A percentile compares a stretch with the other conserved stretches of the same genome.
These are phyloP conservation scores for Phytophthora citrophthora DNA, from an alignment of 352 stramenopile species.

Conservation along the genomic window DNA sequence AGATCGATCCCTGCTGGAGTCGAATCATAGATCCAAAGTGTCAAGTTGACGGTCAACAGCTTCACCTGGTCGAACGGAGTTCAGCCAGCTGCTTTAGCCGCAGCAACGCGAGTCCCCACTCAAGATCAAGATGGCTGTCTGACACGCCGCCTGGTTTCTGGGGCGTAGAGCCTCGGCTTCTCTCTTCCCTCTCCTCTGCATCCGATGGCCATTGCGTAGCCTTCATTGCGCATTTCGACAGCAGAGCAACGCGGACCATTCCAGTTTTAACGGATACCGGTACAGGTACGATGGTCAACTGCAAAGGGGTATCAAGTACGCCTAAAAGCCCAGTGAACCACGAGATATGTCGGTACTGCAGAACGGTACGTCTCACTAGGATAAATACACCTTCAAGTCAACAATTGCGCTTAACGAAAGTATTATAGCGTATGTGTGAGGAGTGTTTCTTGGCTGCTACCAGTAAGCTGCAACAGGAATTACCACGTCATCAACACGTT, in stretches of 20 bases:
- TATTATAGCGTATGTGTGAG: conserved; percentile 30
- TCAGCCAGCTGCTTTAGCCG: conserved; percentile 28
- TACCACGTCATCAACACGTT: conserved; percentile 21
- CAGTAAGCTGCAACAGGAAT: conserved; percentile 4
- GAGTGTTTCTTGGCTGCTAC: conserved; percentile 23
- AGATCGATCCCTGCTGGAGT: background rate
- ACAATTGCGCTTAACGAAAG: conserved; percentile 7
- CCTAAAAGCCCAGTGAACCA: conserved; percentile 10
- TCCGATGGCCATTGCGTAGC: background rate
- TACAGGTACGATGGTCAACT: conserved; percentile 34
- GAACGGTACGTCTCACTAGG: conserved; percentile 18
- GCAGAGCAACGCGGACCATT: conserved; percentile 5
- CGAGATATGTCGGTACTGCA: conserved; percentile 38
- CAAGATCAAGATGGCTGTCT: conserved; percentile 23
- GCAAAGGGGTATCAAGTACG: conserved; percentile 11
- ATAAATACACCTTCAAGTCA: background rate
- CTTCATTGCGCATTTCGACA: conserved; percentile 22
- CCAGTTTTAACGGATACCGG: conserved; percentile 1
- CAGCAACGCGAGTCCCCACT: conserved; percentile 22
- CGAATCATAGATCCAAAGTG: background rate
- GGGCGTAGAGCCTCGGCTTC: conserved; percentile 8
- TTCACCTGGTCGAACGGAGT: conserved; percentile 20
- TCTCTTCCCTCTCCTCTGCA: conserved; percentile 22
- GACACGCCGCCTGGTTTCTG: conserved; percentile 32
- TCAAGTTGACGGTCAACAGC: background rate